Percentiles rank a stretch among this genome's conserved stretches.
Conservation (phyloP, 495 filamentous ascomycete species). For the Chaetomidium leptoderma region DNA sequence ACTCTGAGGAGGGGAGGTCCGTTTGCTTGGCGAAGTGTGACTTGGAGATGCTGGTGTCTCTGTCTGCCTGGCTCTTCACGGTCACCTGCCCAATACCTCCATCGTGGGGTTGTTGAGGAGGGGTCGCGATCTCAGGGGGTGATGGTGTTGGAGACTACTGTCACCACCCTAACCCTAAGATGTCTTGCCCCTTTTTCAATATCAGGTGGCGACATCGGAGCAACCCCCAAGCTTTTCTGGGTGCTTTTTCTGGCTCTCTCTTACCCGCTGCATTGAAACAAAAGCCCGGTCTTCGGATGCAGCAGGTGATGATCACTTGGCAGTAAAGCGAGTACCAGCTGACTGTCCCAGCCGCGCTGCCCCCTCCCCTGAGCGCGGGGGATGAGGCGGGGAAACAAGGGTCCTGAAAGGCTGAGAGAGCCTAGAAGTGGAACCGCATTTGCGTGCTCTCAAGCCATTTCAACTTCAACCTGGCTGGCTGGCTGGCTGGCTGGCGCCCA, state of each 20-base stretch:
- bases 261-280: not conserved
- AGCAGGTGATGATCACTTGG: not conserved
- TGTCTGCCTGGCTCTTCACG: too few relatives aligned
- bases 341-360: slow-evolving; percentile 6
- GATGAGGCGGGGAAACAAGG: slow-evolving; percentile 8
- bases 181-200: too few relatives aligned
- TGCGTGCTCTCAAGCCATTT: not conserved
- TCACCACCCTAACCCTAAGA: too few relatives aligned
- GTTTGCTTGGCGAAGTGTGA: too few relatives aligned
- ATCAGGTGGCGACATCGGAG: slow-evolving; percentile 1
- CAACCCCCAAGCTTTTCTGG: not conserved
- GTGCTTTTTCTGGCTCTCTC: not conserved
- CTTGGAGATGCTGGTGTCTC: too few relatives aligned
- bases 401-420: not conserved
- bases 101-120: too few relatives aligned
- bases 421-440: not conserved
- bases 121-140: too few relatives aligned
- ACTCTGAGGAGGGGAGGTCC: too few relatives aligned
- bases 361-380: not conserved
- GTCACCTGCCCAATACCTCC: too few relatives aligned
- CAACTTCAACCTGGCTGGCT: not conserved
- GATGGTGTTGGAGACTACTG: not conserved
- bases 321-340: not conserved
- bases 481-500: not conserved
- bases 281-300: not conserved